phyloP scores from a whole-genome alignment of 106 monocot species.

The Dioscorea dumetorum region DNA sequence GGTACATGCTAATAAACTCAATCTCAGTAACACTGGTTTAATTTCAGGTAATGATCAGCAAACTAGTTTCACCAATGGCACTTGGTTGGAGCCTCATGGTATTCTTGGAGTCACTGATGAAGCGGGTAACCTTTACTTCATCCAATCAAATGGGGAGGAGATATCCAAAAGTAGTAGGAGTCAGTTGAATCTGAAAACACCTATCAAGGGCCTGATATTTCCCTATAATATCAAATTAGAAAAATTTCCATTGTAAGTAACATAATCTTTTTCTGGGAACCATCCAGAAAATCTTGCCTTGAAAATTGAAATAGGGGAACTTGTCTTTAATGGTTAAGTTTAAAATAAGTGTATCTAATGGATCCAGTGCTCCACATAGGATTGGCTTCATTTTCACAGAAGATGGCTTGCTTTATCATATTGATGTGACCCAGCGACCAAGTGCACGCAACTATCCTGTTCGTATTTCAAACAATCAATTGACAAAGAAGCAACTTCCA shows the following conservation, averaged over 20 bases:
- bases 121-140: slow-evolving; percentile 48
- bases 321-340: too few relatives aligned
- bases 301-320: too few relatives aligned
- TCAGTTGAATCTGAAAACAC: slow-evolving; percentile 48
- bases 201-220: slow-evolving; percentile 48
- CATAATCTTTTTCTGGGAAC: background rate
- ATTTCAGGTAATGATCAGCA: slow-evolving; percentile 49
- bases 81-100: slow-evolving; percentile 76
- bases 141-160: slow-evolving; percentile 70
- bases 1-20: too few relatives aligned
- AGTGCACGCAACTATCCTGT: slow-evolving; percentile 14
- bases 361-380: slow-evolving; percentile 20
- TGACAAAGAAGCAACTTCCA: slow-evolving; percentile 21
- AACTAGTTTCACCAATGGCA: slow-evolving; percentile 51
- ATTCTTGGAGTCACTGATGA: slow-evolving; percentile 75
- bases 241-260: slow-evolving; percentile 37
- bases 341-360: too few relatives aligned
- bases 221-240: slow-evolving; percentile 33
- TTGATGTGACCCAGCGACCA: slow-evolving; percentile 43
- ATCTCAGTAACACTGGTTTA: background rate
- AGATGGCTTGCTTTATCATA: slow-evolving; percentile 58
- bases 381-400: slow-evolving; percentile 49
- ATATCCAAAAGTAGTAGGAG: slow-evolving; percentile 45
- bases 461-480: slow-evolving; percentile 14
- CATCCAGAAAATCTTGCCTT: too few relatives aligned